phyloP scores from a whole-genome alignment of 2,329 filamentous ascomycete genomes.

The Neobulgaria alba region DNA sequence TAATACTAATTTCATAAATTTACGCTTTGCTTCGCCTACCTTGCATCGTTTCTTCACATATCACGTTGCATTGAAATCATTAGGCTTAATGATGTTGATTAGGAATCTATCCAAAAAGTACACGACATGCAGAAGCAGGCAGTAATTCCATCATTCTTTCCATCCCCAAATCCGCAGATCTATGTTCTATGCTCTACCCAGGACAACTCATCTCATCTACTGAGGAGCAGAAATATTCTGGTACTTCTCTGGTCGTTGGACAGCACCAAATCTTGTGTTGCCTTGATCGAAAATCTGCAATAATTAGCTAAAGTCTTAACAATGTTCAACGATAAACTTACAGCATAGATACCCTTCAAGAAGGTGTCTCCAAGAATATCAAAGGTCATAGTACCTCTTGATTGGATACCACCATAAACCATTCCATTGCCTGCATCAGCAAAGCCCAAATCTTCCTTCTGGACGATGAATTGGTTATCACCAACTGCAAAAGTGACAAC shows the following conservation, averaged over 20 bases:
- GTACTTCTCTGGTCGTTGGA: slow-evolving; percentile 35
- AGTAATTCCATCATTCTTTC: slow-evolving; percentile 6
- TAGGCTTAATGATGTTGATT: no score
- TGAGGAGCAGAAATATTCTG: slow-evolving; percentile 24
- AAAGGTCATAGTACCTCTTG: slow-evolving; percentile 42
- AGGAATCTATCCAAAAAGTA: no score
- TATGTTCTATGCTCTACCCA: no score
- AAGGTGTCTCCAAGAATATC: slow-evolving; percentile 52
- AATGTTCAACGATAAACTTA: slow-evolving; percentile 27
- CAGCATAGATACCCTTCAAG: slow-evolving; percentile 51
- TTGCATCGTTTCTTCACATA: no score
- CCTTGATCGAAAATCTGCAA: slow-evolving; percentile 49
- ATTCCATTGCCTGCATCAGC: slow-evolving; percentile 43
- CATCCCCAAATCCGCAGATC: no score
- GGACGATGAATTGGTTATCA: slow-evolving; percentile 45
- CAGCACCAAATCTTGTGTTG: slow-evolving; percentile 45
- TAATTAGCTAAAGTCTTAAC: slow-evolving; percentile 6
- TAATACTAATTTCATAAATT: no score
- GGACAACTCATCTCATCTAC: no score
- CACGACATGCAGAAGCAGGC: neutral
- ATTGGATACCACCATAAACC: slow-evolving; percentile 53
- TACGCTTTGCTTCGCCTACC: no score
- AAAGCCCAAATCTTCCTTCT: slow-evolving; percentile 52
- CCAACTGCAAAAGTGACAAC: slow-evolving; percentile 56
- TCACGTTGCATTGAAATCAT: no score